Evolutionary conservation across 1,284 basidiomycete genomes (phyloP), one percentile per base, ranked within the genome.

Genomic region (Austroboletus sp.): DNA sequence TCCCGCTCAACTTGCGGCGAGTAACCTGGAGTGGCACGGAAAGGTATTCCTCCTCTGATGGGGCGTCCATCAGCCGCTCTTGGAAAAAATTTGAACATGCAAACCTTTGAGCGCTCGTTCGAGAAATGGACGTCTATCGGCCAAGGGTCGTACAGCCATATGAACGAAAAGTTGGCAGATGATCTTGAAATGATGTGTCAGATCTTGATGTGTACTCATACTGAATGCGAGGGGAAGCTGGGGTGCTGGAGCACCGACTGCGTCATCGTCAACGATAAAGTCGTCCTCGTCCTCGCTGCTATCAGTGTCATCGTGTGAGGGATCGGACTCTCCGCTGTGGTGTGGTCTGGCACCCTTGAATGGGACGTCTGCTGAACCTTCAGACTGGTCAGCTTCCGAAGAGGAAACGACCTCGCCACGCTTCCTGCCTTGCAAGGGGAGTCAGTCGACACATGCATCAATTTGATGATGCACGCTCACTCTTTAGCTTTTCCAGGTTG

Each of bases 151-250:
- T 26, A 89, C 79, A 16, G 84, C 83, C 33, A 92, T 68, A 53
- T 91, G 82, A 3, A 91, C 82, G 54, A 90, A 83, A 34, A 91
- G 76, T 58, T 93, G 89, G 55, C 87, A 90, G 26, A 92, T 75
- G 39, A 87, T 82, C 66, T 89, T 89, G 73, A 89, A 89, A 49
- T 88, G 84, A 52, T 84, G 76, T 12, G 74, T 68, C 16, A 85
- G 69, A 55, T 87, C 83, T 61, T 90, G 82, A 57, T 82, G 79
- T 0, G 80, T 73, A 49, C 78, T 76, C 77, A 85, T 79, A 59
- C 85, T 89, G 65, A 89, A 93, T 53, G 82, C 73, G 17, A 72
- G 69, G 6, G 89, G 90, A 12, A 92, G 72, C 27, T 74, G 64
- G 12, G 72, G 65, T 2, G 67, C 55, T 0, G 57, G 66, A 11